A percentile compares a stretch with the other conserved stretches of the same genome.
phyloP scores from a whole-genome alignment of 2,329 filamentous ascomycete species.

The Aspergillus sojae region DNA sequence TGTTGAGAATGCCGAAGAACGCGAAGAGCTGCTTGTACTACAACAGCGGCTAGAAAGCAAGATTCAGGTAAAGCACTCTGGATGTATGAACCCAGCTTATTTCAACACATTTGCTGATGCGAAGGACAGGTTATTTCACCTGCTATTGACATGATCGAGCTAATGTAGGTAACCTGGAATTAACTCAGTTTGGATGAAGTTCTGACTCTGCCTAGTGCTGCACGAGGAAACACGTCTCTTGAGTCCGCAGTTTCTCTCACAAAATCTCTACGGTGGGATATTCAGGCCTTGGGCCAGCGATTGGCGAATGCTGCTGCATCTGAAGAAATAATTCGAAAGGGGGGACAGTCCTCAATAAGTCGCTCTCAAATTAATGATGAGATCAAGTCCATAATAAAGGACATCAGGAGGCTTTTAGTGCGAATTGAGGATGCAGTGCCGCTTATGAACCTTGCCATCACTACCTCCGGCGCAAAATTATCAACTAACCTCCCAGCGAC shows the following conservation, averaged over 20 bases:
- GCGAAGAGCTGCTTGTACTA: conserved; percentile 71
- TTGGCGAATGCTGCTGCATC: conserved; percentile 70
- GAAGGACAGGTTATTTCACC: conserved; percentile 74
- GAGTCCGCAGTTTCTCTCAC: conserved; percentile 84
- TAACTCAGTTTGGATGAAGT: not conserved
- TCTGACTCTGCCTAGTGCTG: conserved; percentile 52
- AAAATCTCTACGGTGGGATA: conserved; percentile 79
- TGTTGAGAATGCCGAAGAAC: conserved; percentile 67
- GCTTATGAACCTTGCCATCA: conserved; percentile 89
- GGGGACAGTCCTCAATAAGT: conserved; percentile 42
- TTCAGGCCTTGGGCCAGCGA: conserved; percentile 75
- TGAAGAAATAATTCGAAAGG: conserved; percentile 50
- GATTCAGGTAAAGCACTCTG: conserved; percentile 66
- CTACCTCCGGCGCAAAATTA: conserved; percentile 85
- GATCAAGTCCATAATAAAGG: conserved; percentile 68
- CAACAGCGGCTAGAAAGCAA: conserved; percentile 80
- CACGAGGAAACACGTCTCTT: conserved; percentile 75
- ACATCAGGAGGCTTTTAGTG: conserved; percentile 73
- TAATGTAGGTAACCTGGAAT: conserved; percentile 62
- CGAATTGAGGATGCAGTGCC: conserved; percentile 91
- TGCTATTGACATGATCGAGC: conserved; percentile 87
- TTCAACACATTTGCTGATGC: conserved; percentile 7
- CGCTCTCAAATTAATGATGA: conserved; percentile 64
- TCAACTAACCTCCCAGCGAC: conserved; percentile 77
- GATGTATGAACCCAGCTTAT: not conserved